Conservation (phyloP, 2,329 filamentous ascomycete genomes). For the Dothiorella sarmentorum region DNA sequence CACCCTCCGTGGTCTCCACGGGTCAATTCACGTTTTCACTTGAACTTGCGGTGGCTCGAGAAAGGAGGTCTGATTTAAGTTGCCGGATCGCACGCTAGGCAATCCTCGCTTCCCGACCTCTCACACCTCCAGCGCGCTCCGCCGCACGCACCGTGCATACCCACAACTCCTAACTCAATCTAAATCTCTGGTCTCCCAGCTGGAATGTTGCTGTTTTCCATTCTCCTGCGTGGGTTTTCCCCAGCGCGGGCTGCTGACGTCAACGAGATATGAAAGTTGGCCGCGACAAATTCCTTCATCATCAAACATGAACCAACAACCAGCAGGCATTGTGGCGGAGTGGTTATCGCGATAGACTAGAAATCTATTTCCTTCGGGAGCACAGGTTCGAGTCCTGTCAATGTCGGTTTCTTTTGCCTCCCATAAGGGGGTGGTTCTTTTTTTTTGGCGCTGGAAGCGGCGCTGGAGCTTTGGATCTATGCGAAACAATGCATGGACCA, state of each 20-base stretch:
- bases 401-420: not conserved
- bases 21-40: too few species aligned
- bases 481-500: too few species aligned
- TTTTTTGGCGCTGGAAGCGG: not conserved
- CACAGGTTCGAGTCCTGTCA: constrained; percentile 14
- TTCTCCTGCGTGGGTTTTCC: too few species aligned
- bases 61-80: not conserved
- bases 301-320: not conserved
- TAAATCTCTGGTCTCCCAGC: too few species aligned
- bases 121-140: not conserved
- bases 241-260: too few species aligned
- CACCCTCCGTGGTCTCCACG: too few species aligned
- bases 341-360: constrained; percentile 18
- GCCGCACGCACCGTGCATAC: not conserved
- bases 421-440: not conserved
- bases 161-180: not conserved
- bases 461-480: too few species aligned
- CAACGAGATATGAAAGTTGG: too few species aligned
- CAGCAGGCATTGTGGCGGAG: constrained; percentile 13
- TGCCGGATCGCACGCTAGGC: not conserved
- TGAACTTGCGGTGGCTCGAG: too few species aligned
- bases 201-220: not conserved
- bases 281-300: too few species aligned
- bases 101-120: not conserved
- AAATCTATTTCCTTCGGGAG: constrained; percentile 19